Evolutionary conservation across 495 filamentous ascomycete genomes (phyloP), one percentile per base, ranked within the genome.

Genomic region (Achaetomiella virescens): DNA sequence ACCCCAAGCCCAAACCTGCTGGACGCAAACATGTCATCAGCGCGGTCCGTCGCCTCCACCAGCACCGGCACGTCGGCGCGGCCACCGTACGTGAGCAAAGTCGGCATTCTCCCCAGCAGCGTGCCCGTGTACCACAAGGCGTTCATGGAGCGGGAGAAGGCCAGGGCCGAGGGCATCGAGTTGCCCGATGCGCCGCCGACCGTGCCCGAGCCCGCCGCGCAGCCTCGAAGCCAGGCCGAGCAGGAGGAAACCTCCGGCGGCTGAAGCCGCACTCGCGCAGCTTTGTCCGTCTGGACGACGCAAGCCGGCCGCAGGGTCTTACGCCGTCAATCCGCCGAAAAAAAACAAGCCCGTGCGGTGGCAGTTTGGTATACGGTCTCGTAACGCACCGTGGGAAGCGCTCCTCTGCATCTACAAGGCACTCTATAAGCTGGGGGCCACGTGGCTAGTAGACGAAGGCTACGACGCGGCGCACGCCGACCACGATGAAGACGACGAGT

Each of bases 321-420:
- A 82, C 82, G 12, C 79, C 83, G 74, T 75, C 22, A 77, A 81
- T 22, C 72, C 83, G 43, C 69, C 73, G 24, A 91, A 87, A 67
- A 88, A 84, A 69, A 73, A 69, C 25, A 81, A 81, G 51, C 81
- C 84, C 3, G 88, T 90, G 1, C 87, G 89, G 55, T 98, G 93
- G 93, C 95, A 97, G 70, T 98, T 97, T 66, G 93, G 93, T 29
- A 98, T 98, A 55, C 83, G 93, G 1, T 92, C 88, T 21, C 80
- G 95, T 29, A 98, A 97, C 68, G 88, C 89, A 21, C 93, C 95
- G 0, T 84, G 91, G 27, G 93, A 98, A 63, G 93, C 93, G 0
- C 87, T 98, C 66, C 71, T 91, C 10, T 96, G 93, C 66, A 88
- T 98, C 47, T 97, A 96, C 75, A 87, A 89, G 61, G 91, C 95